A percentile compares a stretch with the other conserved stretches of the same genome.
Conservation (phyloP, 1,139 yeast species). For the Diutina rugosa region DNA sequence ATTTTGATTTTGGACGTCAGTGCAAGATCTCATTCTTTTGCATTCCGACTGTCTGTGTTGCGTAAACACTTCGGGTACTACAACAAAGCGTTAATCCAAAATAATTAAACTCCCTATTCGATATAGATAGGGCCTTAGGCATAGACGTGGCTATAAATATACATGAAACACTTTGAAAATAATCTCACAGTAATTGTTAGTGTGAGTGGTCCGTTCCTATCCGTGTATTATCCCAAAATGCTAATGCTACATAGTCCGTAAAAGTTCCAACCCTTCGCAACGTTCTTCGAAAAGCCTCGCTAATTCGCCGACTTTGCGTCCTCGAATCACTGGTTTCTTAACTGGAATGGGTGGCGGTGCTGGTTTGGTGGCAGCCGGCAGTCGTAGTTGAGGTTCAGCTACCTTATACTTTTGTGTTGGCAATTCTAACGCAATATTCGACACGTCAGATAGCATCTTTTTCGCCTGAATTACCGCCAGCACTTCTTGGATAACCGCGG, state of each 20-base stretch:
- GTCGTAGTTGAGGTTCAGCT: background rate
- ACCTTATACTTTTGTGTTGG: constrained; percentile 30
- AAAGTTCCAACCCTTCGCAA: constrained; percentile 35
- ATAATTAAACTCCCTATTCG: too few species aligned
- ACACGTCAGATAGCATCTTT: constrained; percentile 11
- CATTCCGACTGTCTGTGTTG: too few species aligned
- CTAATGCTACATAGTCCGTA: constrained; percentile 7
- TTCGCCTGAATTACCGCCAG: constrained; percentile 2
- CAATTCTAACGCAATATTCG: constrained; percentile 17
- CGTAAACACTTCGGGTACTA: too few species aligned
- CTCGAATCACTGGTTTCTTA: constrained; percentile 37
- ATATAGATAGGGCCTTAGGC: too few species aligned
- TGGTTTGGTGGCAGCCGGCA: background rate
- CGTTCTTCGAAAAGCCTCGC: constrained; percentile 47
- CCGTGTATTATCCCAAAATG: background rate
- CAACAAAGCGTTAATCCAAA: too few species aligned
- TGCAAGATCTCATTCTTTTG: too few species aligned
- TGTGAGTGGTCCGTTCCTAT: background rate
- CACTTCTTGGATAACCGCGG: background rate
- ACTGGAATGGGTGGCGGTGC: constrained; percentile 4
- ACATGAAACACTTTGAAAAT: too few species aligned
- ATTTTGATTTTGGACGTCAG: too few species aligned
- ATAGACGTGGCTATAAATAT: too few species aligned
- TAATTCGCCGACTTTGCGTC: constrained; percentile 41
- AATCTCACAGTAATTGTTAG: too few species aligned